Percentiles rank a stretch among this genome's conserved stretches.
phyloP scores from a whole-genome alignment of 352 stramenopile genomes.

The Globisporangium apiculatum region DNA sequence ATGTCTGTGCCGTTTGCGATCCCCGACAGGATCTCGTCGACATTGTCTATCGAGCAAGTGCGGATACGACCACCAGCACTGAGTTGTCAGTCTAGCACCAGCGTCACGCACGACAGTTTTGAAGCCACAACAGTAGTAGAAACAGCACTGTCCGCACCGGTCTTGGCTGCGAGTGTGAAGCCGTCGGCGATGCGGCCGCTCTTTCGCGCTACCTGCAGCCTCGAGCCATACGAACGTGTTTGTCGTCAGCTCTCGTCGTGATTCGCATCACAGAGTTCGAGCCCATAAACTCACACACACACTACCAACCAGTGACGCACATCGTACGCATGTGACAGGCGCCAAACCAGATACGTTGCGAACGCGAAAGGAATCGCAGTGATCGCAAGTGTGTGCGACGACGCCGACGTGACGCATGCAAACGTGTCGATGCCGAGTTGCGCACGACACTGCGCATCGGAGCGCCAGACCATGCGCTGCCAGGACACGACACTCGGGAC shows the following conservation, averaged over 20 bases:
- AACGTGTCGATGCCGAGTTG: slow-evolving; percentile 47
- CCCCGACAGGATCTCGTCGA: slow-evolving; percentile 59
- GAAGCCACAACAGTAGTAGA: not conserved
- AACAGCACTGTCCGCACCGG: slow-evolving; percentile 15
- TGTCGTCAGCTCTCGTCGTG: not conserved
- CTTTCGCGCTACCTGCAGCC: slow-evolving; percentile 30
- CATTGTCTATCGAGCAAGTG: slow-evolving; percentile 32
- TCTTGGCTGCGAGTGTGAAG: slow-evolving; percentile 75
- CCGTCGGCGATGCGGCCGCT: slow-evolving; percentile 40
- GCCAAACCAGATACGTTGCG: slow-evolving; percentile 49
- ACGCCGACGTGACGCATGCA: slow-evolving; percentile 38
- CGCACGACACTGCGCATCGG: slow-evolving; percentile 36
- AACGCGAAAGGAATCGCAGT: slow-evolving; percentile 34
- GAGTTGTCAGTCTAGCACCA: not conserved
- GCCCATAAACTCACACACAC: not conserved
- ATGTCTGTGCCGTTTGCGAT: slow-evolving; percentile 76
- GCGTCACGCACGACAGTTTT: not conserved
- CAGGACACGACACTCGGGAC: slow-evolving; percentile 49
- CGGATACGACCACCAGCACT: not conserved
- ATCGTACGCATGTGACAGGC: slow-evolving; percentile 49
- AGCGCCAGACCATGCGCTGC: slow-evolving; percentile 42
- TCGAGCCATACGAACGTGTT: not conserved
- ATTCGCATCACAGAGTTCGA: not conserved
- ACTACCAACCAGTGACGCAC: slow-evolving; percentile 18
- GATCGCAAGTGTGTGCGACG: slow-evolving; percentile 30